Evolutionary conservation across 2,329 filamentous ascomycete genomes (phyloP), one percentile per base, ranked within the genome.

Genomic region (Trematosphaeria pertusa): DNA sequence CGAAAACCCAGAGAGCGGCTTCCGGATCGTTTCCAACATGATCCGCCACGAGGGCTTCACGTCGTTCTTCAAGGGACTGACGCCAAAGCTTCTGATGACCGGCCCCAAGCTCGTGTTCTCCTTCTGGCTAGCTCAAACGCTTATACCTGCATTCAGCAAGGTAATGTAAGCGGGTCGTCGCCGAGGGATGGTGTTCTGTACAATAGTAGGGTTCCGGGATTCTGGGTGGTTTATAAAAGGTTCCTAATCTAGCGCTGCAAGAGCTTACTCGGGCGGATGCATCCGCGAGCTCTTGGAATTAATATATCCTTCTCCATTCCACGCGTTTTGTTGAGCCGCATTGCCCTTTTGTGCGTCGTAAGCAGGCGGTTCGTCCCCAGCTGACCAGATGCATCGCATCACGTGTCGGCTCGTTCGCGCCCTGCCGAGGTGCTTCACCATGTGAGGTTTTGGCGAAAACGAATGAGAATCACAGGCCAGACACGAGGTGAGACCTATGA

Each of bases 51-150:
- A 99, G 76, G 94, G 93, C 17, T 71, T 87, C 48, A 78, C 81
- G 12, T 87, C 88, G 65, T 97, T 99, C 84, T 99, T 99, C 85
- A 99, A 99, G 85, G 94, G 94, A 33, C 77, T 99, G 57, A 88
- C 91, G 38, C 94, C 94, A 54, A 99, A 99, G 87, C 85, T 99
- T 57, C 83, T 99, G 67, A 99, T 99, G 94, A 99, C 94, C 12
- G 95, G 94, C 18, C 94, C 94, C 55, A 99, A 99, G 84, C 83
- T 99, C 51, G 94, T 97, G 54, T 99, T 99, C 81, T 97, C 92
- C 52, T 99, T 99, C 86, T 99, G 94, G 94, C 85, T 99, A 70
- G 94, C 94, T 47, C 94, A 99, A 81, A 97, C 94, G 21, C 81
- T 99, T 65, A 99, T 99, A 70, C 94, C 94, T 40, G 88, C 91